phyloP scores from a whole-genome alignment of 73 alveolate species.

The Paramecium octaurelia region DNA sequence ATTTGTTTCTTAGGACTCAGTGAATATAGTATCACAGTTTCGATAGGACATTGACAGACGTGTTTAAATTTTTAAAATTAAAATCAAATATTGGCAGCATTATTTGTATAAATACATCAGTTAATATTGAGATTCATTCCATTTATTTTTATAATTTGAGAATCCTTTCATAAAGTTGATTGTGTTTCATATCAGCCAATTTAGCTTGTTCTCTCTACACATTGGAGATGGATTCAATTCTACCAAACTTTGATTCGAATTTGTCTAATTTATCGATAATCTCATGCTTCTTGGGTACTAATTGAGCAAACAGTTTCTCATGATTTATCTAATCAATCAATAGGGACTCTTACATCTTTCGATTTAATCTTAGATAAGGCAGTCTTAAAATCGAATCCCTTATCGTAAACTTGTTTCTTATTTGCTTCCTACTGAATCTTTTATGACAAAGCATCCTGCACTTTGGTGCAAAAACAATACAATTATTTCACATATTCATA shows the following conservation, averaged over 20 bases:
- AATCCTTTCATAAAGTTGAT: not conserved
- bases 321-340: not conserved
- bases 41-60: not conserved
- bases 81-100: not conserved
- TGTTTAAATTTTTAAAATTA: not conserved
- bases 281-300: not conserved
- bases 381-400: not conserved
- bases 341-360: not conserved
- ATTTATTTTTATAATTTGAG: not conserved
- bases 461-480: constrained; percentile 7
- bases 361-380: not conserved
- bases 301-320: not conserved
- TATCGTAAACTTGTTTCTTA: not conserved
- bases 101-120: not conserved
- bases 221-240: not conserved
- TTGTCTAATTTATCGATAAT: not conserved
- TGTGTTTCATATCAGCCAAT: not conserved
- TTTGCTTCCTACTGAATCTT: not conserved
- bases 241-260: not conserved
- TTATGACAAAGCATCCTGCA: not conserved
- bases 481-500: not conserved
- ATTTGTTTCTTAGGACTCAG: not conserved
- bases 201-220: not conserved
- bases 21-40: not conserved
- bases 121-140: not conserved